Percentiles rank a stretch among this genome's conserved stretches.
These are phyloP conservation scores for Litsea cubeba DNA, from an alignment of 164 flowering plant species.

Conservation along the genomic window DNA sequence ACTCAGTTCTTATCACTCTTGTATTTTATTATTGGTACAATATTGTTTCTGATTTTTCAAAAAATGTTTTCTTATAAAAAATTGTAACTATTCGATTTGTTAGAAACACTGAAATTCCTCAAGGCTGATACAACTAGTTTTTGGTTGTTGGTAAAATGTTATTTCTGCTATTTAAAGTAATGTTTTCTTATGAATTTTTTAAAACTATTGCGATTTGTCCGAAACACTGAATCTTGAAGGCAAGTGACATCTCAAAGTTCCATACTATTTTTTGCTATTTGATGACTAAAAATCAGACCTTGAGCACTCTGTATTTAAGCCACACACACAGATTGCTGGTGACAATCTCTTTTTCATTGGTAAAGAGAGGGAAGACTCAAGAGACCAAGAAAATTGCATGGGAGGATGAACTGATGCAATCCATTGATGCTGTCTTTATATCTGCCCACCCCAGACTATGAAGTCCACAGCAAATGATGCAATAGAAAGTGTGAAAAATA, in stretches of 20 bases:
- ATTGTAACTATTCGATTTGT: too few relatives aligned
- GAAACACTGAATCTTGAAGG: conserved; percentile 55
- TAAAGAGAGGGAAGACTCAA: conserved; percentile 31
- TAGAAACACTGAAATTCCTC: too few relatives aligned
- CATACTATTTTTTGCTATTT: conserved; percentile 27
- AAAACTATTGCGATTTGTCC: conserved; percentile 4
- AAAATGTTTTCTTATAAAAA: too few relatives aligned
- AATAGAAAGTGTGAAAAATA: conserved; percentile 32
- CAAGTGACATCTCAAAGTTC: conserved; percentile 25
- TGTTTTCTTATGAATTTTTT: too few relatives aligned
- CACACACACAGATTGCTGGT: conserved; percentile 17
- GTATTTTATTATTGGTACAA: too few relatives aligned
- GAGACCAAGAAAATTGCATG: conserved; percentile 10
- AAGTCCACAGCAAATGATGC: conserved; percentile 19
- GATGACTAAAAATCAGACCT: conserved; percentile 22
- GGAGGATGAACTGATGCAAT: conserved; percentile 19
- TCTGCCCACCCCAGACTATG: conserved; percentile 48
- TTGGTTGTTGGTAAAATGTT: too few relatives aligned
- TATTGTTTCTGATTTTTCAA: too few relatives aligned
- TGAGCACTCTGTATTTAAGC: conserved; percentile 9
- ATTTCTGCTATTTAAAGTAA: too few relatives aligned
- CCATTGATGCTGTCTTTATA: conserved; percentile 38
- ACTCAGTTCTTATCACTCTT: too few relatives aligned
- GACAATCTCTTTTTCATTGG: conserved; percentile 41
- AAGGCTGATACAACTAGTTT: too few relatives aligned